These are phyloP conservation scores for Boletus sp. DNA, from an alignment of 768 basidiomycete genomes.

Conservation along the genomic window DNA sequence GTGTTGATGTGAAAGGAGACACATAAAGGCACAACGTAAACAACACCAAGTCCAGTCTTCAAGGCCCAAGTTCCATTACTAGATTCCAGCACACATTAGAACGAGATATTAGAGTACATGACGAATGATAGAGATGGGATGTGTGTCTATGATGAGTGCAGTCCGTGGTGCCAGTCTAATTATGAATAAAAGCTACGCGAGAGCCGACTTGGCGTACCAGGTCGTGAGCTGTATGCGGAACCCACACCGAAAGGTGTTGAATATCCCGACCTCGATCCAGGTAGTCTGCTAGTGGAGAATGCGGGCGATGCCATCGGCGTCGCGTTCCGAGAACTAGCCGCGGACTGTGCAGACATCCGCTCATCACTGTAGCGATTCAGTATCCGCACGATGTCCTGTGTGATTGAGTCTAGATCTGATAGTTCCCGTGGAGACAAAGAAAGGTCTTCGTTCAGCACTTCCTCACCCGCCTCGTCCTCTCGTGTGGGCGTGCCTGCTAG, in stretches of 20 bases:
- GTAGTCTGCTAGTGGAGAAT: conserved; percentile 35
- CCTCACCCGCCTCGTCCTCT: conserved; percentile 57
- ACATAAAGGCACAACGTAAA: not conserved
- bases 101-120: conserved; percentile 19
- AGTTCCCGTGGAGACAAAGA: conserved; percentile 67
- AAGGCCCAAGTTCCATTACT: not conserved
- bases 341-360: conserved; percentile 52
- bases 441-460: conserved; percentile 39
- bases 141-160: conserved; percentile 10
- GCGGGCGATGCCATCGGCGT: conserved; percentile 60
- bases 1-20: conserved; percentile 4
- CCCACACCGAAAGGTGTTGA: conserved; percentile 50
- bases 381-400: conserved; percentile 69
- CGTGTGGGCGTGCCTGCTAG: conserved; percentile 35
- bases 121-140: conserved; percentile 1
- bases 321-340: conserved; percentile 59
- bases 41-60: not conserved
- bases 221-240: conserved; percentile 52
- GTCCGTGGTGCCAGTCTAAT: conserved; percentile 8
- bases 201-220: conserved; percentile 60
- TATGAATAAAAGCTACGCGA: conserved; percentile 37
- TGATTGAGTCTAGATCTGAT: conserved; percentile 70
- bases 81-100: conserved; percentile 14
- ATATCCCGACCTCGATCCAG: conserved; percentile 52
- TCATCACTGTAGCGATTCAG: conserved; percentile 71